These are phyloP conservation scores for Aplosporella prunicola DNA, from an alignment of 2,329 filamentous ascomycete genomes.

Conservation along the genomic window DNA sequence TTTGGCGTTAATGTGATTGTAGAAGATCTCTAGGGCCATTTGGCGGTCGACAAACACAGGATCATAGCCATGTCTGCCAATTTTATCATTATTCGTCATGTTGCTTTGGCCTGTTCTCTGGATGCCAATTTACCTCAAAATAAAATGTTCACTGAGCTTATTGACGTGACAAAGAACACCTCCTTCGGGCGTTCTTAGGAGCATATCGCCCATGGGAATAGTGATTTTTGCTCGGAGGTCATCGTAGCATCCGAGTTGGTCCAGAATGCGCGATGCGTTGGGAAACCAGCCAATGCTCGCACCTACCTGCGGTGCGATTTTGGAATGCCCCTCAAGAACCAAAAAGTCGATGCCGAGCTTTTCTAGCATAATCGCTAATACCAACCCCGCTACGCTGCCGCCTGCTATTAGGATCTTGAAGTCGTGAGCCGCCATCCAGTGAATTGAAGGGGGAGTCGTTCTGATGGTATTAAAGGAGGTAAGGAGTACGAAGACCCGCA, in stretches of 20 bases:
- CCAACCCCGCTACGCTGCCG: slow-evolving; percentile 16
- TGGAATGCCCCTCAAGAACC: slow-evolving; percentile 17
- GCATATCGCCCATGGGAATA: too few relatives aligned
- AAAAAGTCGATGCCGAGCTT: slow-evolving; percentile 18
- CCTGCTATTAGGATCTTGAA: too few relatives aligned
- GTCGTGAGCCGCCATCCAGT: too few relatives aligned
- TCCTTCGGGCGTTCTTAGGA: too few relatives aligned
- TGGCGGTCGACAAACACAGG: slow-evolving; percentile 18
- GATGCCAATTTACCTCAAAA: too few relatives aligned
- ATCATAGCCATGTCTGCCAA: neutral
- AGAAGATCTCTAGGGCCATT: slow-evolving; percentile 17
- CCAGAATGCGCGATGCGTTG: slow-evolving; percentile 6
- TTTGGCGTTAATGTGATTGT: slow-evolving; percentile 17
- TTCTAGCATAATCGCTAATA: slow-evolving; percentile 17
- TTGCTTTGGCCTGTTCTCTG: too few relatives aligned
- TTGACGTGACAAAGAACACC: too few relatives aligned
- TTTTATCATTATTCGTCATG: neutral
- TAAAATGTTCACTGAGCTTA: too few relatives aligned
- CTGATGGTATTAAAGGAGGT: too few relatives aligned
- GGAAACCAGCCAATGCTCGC: slow-evolving; percentile 13
- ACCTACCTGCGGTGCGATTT: slow-evolving; percentile 16
- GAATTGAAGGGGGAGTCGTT: too few relatives aligned
- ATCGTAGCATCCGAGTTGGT: slow-evolving; percentile 3
- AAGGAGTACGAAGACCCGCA: too few relatives aligned
- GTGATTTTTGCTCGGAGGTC: too few relatives aligned